Evolutionary conservation across 495 filamentous ascomycete species (phyloP), one percentile per base, ranked within the genome.

Genomic region (Sordaria brevicollis): DNA sequence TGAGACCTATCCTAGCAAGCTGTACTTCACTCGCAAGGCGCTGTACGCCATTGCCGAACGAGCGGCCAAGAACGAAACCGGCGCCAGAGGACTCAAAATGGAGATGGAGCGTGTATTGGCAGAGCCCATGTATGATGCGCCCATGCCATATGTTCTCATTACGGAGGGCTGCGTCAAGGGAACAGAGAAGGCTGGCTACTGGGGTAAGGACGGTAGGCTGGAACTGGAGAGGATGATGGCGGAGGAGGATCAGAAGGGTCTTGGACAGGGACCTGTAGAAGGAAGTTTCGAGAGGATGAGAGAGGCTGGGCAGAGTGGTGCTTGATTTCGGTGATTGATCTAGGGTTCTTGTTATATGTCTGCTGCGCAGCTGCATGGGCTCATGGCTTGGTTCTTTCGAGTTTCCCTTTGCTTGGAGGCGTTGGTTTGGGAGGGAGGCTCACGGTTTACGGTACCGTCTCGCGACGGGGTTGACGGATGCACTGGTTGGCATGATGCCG

Each of bases 111-210:
- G 90, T 7, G 83, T 98, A 57, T 83, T 99, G 21, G 89, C 86
- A 13, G 93, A 97, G 71, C 87, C 91, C 25, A 97, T 96, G 91
- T 98, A 94, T 77, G 92, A 96, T 77, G 88, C 91, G 5, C 95
- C 95, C 71, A 80, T 73, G 70, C 79, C 77, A 67, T 83, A 79
- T 71, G 89, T 95, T 4, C 83, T 95, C 1, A 87, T 96, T n/a
- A 94, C 89, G 0, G 87, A 92, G 78, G 84, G 81, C 3, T 92
- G 91, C 13, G 92, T 92, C 0, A 79, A 85, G 15, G 88, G 89
- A 19, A 80, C 88, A 13, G 87, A 89, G 71, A 84, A 83, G 73
- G 81, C 84, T 1, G 74, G 75, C 0, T 86, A 85, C 41, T 84
- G 83, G 78, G 83, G 85, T 0, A 85, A 86, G 67, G 81, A 82